Evolutionary conservation across 164 flowering plant species (phyloP), one percentile per base, ranked within the genome.

Genomic region (Magnolia officinalis): DNA sequence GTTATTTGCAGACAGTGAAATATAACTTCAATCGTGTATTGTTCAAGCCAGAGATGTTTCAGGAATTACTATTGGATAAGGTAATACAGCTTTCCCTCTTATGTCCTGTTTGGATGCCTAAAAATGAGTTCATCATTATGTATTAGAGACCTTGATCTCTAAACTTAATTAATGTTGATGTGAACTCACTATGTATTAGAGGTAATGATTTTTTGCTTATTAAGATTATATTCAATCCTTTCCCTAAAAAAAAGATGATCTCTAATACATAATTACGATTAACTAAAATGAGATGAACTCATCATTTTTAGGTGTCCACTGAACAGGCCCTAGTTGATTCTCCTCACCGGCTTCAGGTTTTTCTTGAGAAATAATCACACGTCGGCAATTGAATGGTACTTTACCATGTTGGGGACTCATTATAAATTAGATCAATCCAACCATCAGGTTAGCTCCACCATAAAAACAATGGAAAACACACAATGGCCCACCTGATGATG

Each of bases 41-140:
- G 75, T 77, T 86, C 61, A 78, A 52, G 75, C 98, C 97, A 29
- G 79, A 82, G 50, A 52, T 23, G 31, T 92, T 95, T 79, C 94
- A 87, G 78, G 98, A 91, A 4, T 78, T 95, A 72, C 96, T 95
- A 80, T 81, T 91, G 19, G 96, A 95, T 80, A 92, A 95, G 96
- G 98, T 95, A 23, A 72, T 13, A 21, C 13, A 55, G 61, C 16
- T 55, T 26, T 26, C 2, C 29, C 18, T 55, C 61, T 55, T n/a
- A n/a, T n/a, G n/a, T n/a, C n/a, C n/a, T n/a, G n/a, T n/a, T n/a
- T n/a, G n/a, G n/a, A n/a, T n/a, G n/a, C n/a, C n/a, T n/a, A n/a
- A n/a, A n/a, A n/a, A n/a, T n/a, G n/a, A n/a, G n/a, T n/a, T n/a
- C 45, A 37, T 37, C 45, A 37, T 37, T 37, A 4, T 37, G 45